These are phyloP conservation scores for Yamadazyma diddensiae DNA, from an alignment of 1,139 yeast species.

Conservation along the genomic window DNA sequence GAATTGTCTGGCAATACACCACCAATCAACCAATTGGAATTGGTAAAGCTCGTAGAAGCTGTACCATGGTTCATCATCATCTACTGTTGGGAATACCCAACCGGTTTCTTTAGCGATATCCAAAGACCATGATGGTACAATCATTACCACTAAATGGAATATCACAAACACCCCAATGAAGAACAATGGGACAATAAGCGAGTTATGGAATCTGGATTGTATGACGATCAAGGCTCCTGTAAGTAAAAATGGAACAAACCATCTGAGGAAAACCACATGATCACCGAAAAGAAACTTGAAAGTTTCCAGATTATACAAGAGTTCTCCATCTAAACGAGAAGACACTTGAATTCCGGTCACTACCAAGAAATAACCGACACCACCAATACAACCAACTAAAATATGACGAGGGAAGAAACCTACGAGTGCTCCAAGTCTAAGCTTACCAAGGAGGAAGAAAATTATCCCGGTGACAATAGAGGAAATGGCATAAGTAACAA, in stretches of 20 bases:
- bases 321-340: conserved; percentile 71
- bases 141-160: conserved; percentile 65
- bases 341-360: conserved; percentile 91
- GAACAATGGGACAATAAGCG: conserved; percentile 77
- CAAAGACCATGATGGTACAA: conserved; percentile 66
- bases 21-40: conserved; percentile 71
- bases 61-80: conserved; percentile 81
- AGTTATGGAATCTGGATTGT: conserved; percentile 65
- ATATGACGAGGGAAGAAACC: conserved; percentile 97
- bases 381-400: conserved; percentile 95
- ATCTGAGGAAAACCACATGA: conserved; percentile 51
- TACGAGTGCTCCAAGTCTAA: conserved; percentile 77
- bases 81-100: conserved; percentile 77
- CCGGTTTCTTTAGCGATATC: conserved; percentile 65
- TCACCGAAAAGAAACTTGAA: conserved; percentile 43
- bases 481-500: conserved; percentile 79
- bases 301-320: conserved; percentile 61
- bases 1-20: conserved; percentile 59
- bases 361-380: conserved; percentile 90
- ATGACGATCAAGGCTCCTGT: conserved; percentile 60
- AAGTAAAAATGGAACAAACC: conserved; percentile 68
- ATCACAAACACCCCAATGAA: conserved; percentile 67
- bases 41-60: conserved; percentile 73
- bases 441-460: conserved; percentile 73
- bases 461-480: conserved; percentile 84